Conservation (phyloP, 176 grass and related monocot genomes). For the Eleusine indica region DNA sequence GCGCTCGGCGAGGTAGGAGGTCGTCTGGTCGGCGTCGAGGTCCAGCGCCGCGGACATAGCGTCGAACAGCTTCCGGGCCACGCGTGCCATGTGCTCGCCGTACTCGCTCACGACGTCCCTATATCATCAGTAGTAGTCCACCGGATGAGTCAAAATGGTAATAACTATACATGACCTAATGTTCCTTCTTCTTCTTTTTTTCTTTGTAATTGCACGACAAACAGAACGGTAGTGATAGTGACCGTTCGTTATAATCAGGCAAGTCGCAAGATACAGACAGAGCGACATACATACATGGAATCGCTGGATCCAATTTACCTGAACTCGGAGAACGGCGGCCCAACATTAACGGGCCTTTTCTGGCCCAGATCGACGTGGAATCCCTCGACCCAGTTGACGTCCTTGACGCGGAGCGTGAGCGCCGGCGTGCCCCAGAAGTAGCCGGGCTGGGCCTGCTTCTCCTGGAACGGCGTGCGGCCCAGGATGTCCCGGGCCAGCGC, state of each 20-base stretch:
- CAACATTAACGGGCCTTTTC: neutral
- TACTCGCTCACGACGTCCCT: conserved; percentile 50
- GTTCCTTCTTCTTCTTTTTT: too few species aligned
- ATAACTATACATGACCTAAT: too few species aligned
- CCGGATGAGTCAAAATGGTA: too few species aligned
- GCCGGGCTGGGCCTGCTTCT: conserved; percentile 35
- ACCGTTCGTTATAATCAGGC: too few species aligned
- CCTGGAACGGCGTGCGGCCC: conserved; percentile 34
- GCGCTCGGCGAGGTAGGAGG: conserved; percentile 62
- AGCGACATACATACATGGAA: too few species aligned
- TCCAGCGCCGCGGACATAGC: conserved; percentile 43
- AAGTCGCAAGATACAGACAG: too few species aligned
- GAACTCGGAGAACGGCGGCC: neutral
- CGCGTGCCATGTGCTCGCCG: conserved; percentile 66
- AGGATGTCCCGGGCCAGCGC: conserved; percentile 19
- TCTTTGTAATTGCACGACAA: too few species aligned
- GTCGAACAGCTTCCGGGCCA: conserved; percentile 65
- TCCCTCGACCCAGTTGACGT: conserved; percentile 82
- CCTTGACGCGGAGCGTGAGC: conserved; percentile 41
- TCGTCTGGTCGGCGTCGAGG: conserved; percentile 17
- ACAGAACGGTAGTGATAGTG: too few species aligned
- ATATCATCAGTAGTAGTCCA: too few species aligned
- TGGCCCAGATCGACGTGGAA: conserved; percentile 49
- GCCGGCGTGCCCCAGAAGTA: conserved; percentile 90
- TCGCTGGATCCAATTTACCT: neutral